These are phyloP conservation scores for Xylaria hypoxylon DNA, from an alignment of 2,329 filamentous ascomycete genomes.

Conservation along the genomic window DNA sequence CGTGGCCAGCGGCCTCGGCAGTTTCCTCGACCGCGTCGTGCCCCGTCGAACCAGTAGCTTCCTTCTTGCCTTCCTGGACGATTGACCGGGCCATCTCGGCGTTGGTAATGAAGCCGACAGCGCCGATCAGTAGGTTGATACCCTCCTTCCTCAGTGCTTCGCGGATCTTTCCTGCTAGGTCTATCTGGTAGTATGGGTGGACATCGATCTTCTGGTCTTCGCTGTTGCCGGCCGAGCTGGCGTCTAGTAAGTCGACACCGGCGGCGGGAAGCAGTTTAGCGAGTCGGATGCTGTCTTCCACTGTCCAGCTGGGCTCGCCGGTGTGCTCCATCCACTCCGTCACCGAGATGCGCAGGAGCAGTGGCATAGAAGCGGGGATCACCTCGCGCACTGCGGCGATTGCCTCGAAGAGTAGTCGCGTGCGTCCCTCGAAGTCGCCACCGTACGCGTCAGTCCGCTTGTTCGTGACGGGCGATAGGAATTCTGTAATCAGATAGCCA, in stretches of 20 bases:
- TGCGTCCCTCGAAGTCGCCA: conserved; percentile 78
- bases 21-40: neutral
- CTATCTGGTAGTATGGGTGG: conserved; percentile 77
- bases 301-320: conserved; percentile 70
- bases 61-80: conserved; percentile 60
- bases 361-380: conserved; percentile 72
- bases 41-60: neutral
- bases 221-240: conserved; percentile 81
- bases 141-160: conserved; percentile 66
- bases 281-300: conserved; percentile 74
- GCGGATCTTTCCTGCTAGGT: conserved; percentile 78
- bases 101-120: conserved; percentile 79
- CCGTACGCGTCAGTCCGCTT: conserved; percentile 75
- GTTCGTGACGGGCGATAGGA: conserved; percentile 77
- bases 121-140: conserved; percentile 71
- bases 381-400: conserved; percentile 70
- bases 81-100: conserved; percentile 73
- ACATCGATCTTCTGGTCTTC: conserved; percentile 68
- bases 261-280: conserved; percentile 75
- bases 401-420: conserved; percentile 74
- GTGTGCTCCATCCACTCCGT: conserved; percentile 75
- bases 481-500: conserved; percentile 79
- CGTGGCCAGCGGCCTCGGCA: conserved; percentile 51
- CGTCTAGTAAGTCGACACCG: conserved; percentile 86
- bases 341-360: conserved; percentile 74